Evolutionary conservation across 495 filamentous ascomycete species (phyloP), one percentile per base, ranked within the genome.

Genomic region (Aspergillus avenaceus): DNA sequence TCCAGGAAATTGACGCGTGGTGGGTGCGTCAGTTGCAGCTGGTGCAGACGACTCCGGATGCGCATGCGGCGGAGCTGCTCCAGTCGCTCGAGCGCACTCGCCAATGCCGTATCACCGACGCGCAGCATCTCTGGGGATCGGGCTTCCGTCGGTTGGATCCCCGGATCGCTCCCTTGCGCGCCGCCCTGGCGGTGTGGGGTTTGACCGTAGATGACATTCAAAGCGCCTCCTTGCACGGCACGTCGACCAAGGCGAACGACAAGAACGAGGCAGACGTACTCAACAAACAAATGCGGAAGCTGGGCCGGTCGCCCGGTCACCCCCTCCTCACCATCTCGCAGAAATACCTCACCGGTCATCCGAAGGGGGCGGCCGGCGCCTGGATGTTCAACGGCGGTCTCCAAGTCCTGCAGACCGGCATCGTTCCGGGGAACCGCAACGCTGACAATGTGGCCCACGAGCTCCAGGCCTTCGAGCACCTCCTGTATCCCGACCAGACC

Each of bases 311-410:
- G 69, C 96, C 96, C 81, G 93, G 93, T 60, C 97, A 99, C 65
- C 90, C 95, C 23, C 76, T 99, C 7, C 69, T 97, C 50, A 93
- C 93, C 71, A 92, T 99, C 66, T 99, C 97, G 87, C 93, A 99
- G 70, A 99, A 99, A 69, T 97, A 96, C 67, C 84, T 99, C 31
- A 99, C 93, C 13, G 93, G 93, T 59, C 93, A 99, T 69, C 93
- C 93, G 57, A 99, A 99, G 83, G 93, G 93, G 84, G 92, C 93
- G 61, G 93, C 93, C 42, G 93, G 93, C 69, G 93, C 91, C 37
- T 99, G 92, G 92, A 97, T 97, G 93, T 86, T 97, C 79, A 99
- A 99, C 74, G 93, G 93, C 53, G 89, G 88, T 64, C 72, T 99
- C 64, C 93, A 99, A 70, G 89, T 95, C 44, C 76, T 99, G 57